Evolutionary conservation across 164 flowering plant species (phyloP).

Genomic region (Annona cherimola): DNA sequence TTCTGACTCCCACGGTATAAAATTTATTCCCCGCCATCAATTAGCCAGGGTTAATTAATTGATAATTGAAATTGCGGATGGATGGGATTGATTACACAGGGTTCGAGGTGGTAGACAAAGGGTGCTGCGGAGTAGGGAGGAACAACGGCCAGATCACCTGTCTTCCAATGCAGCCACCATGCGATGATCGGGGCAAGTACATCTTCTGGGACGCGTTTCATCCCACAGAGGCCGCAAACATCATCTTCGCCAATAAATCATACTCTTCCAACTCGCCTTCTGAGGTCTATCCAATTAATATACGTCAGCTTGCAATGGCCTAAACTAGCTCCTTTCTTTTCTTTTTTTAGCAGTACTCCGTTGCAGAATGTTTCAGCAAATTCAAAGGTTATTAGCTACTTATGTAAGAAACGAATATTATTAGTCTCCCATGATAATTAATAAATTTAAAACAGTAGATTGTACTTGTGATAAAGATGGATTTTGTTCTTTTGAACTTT

Average conservation of each 20-base stretch:
- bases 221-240: conserved; percentile 60
- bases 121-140: conserved; percentile 87
- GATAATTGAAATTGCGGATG: neutral
- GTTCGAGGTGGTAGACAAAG: conserved; percentile 69
- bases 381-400: too few relatives aligned
- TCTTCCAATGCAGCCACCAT: conserved; percentile 80
- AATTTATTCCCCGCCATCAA: neutral
- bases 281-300: conserved; percentile 52
- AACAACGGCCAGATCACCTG: conserved; percentile 91
- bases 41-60: neutral
- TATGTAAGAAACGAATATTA: too few relatives aligned
- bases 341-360: too few relatives aligned
- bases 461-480: too few relatives aligned
- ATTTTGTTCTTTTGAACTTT: too few relatives aligned
- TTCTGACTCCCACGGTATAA: conserved; percentile 54
- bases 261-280: conserved; percentile 27
- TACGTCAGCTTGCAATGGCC: conserved; percentile 47
- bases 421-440: too few relatives aligned
- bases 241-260: conserved; percentile 41
- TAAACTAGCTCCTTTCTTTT: too few relatives aligned
- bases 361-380: too few relatives aligned
- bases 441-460: too few relatives aligned
- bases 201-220: conserved; percentile 91
- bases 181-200: conserved; percentile 52
- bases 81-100: conserved; percentile 49